Evolutionary conservation across 176 grass and related monocot species (phyloP), one percentile per base, ranked within the genome.

Genomic region (Musa schizocarpa): DNA sequence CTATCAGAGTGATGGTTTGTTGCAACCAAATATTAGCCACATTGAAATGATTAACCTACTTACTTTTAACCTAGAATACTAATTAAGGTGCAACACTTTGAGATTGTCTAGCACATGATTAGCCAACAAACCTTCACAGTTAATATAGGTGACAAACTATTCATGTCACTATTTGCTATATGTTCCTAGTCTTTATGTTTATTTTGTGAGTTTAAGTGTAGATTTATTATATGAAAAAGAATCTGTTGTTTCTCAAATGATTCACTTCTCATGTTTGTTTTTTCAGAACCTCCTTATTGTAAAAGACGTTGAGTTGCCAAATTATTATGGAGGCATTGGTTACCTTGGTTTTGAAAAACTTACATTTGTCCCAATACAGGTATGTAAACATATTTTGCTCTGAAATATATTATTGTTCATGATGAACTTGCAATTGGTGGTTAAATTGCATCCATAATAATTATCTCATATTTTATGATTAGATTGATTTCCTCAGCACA

Each of bases 291-390:
- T 97, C 70, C 88, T 97, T 68, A 73, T 87, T 29, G 80, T 97
- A 66, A 93, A 88, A 72, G 94, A 93, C 74, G 77, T 83, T 65
- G 74, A 83, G 79, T 83, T 97, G 53, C 74, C 88, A 81, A 93
- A 93, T 89, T 88, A 86, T 8, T 97, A 75, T 75, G 94, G 94
- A 62, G 94, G 94, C 55, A 76, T 90, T 68, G 83, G 80, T 16
- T 97, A 90, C 80, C 83, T 93, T 81, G 94, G 88, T 77, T 97
- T 97, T 83, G 94, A 97, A 69, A 97, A 87, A 80, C 73, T 97
- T 78, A 91, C 94, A 54, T 97, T 97, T 89, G 94, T 93, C 72
- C 94, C 94, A 6, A 93, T 97, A 82, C 90, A 93, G 90, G 94
- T 98, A 91, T n/a, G 16, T 50, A 59, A 14, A 57, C 16, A 58